Base-by-base conservation (phyloP, 2,329 filamentous ascomycete species). In the Cladophialophora yegresii region DNA sequence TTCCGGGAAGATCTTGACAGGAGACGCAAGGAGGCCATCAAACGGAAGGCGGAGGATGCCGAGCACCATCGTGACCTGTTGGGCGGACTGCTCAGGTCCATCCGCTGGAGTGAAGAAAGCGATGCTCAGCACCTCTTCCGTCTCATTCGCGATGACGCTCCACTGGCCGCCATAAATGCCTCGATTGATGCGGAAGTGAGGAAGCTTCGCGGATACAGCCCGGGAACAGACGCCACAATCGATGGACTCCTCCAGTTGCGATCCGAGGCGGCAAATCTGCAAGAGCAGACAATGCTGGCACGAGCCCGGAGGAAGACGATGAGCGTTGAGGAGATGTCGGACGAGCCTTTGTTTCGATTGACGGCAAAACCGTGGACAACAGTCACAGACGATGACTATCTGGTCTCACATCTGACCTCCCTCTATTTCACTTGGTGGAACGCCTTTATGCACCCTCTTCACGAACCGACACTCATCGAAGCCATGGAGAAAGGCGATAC, bases 351-450 rank as follows among this genome's bases (percentile, higher is more conserved):
- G 43, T 58, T 58, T 13, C 55, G 45, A n/a, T 40, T 58, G 40
- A 58, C 40, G 16, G 55, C 55, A 33, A 58, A 45, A 32, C 61
- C 74, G 4, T 76, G 74, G 73, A 76, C 74, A n/a, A 72, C 66
- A 10, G 71, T 75, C 36, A 76, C 73, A 13, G 70, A 71, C 49
- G 74, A 75, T 54, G 72, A 72, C 16, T 69, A 72, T 47, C 68
- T 75, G 10, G 73, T 76, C 2, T 75, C 74, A 0, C 74, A 76
- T 45, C 59, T 77, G 40, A 61, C 76, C 2, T 75, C 74, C 4
- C 58, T 76, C 10, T 76, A 72, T 67, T 70, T 76, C 20, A 74
- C 74, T 7, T 76, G 75, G 74, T 71, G 67, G 22, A 72, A 73
- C 57, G 69, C 63, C 9, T 69, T 71, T 22, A 72, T 70, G 54